These are phyloP conservation scores for Evansstolkia leycettana DNA, from an alignment of 495 filamentous ascomycete species.

Conservation along the genomic window DNA sequence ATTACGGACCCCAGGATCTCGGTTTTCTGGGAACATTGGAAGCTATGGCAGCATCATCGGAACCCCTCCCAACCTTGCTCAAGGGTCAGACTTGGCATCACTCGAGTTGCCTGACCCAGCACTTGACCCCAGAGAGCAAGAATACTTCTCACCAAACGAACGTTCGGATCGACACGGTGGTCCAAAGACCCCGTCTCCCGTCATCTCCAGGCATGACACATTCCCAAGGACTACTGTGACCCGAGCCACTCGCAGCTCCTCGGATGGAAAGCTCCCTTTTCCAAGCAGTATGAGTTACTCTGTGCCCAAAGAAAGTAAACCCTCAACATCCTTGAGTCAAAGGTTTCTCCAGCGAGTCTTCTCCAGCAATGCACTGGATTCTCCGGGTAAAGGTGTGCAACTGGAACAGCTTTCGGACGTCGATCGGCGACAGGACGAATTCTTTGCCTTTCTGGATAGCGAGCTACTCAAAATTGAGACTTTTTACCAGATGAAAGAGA, in stretches of 20 bases:
- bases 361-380: conserved; percentile 15
- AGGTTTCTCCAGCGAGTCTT: conserved; percentile 27
- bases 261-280: conserved; percentile 2
- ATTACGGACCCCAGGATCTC: conserved; percentile 24
- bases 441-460: conserved; percentile 63
- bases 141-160: conserved; percentile 15
- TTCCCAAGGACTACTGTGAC: conserved; percentile 4
- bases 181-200: conserved; percentile 17
- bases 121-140: conserved; percentile 31
- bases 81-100: conserved; percentile 29
- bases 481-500: conserved; percentile 75
- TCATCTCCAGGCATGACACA: conserved; percentile 14
- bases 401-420: conserved; percentile 36
- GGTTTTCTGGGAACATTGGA: conserved; percentile 23
- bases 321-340: conserved; percentile 8
- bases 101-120: conserved; percentile 69
- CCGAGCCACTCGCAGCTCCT: not conserved
- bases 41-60: conserved; percentile 69
- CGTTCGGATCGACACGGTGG: conserved; percentile 3
- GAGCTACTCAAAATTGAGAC: conserved; percentile 77
- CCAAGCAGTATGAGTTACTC: not conserved
- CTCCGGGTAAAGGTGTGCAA: conserved; percentile 19
- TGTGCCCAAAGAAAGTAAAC: not conserved
- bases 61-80: conserved; percentile 37
- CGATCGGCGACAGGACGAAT: conserved; percentile 55